Percentiles rank a stretch among this genome's conserved stretches.
Conservation (phyloP, 306 rosid species). For the Geum urbanum region DNA sequence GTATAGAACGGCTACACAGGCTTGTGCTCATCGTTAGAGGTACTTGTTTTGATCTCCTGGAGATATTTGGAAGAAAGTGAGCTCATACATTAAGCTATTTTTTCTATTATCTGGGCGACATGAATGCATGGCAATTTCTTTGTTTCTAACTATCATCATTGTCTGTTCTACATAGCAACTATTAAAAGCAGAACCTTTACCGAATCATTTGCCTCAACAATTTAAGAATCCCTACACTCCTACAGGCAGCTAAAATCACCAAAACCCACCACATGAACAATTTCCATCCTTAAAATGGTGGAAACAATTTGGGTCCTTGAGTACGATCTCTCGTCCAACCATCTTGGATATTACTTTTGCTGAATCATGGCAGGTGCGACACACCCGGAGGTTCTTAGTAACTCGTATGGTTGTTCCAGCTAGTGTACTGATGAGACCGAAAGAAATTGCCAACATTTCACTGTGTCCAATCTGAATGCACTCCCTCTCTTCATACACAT, state of each 20-base stretch:
- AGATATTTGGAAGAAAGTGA: background rate
- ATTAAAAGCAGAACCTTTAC: background rate
- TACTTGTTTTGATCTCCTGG: no score
- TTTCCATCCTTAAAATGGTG: conserved; percentile 59
- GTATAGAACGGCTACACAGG: background rate
- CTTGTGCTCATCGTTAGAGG: background rate
- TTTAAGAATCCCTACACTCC: background rate
- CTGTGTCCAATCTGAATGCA: conserved; percentile 56
- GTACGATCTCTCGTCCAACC: conserved; percentile 48
- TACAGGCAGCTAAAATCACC: background rate
- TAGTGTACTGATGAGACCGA: conserved; percentile 55
- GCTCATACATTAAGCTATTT: background rate
- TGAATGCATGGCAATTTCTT: background rate
- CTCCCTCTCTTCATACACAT: conserved; percentile 70
- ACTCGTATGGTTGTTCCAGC: conserved; percentile 44
- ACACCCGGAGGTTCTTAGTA: conserved; percentile 50
- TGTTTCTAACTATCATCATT: background rate
- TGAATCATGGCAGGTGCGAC: conserved; percentile 50
- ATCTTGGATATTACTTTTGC: conserved; percentile 49
- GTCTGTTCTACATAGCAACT: background rate
- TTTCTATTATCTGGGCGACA: background rate
- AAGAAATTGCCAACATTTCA: conserved; percentile 62
- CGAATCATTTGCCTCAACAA: background rate
- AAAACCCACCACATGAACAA: conserved; percentile 62
- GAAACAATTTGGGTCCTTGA: conserved; percentile 58